Evolutionary conservation across 306 rosid genomes (phyloP), one percentile per base, ranked within the genome.

Genomic region (Quercus cerris): DNA sequence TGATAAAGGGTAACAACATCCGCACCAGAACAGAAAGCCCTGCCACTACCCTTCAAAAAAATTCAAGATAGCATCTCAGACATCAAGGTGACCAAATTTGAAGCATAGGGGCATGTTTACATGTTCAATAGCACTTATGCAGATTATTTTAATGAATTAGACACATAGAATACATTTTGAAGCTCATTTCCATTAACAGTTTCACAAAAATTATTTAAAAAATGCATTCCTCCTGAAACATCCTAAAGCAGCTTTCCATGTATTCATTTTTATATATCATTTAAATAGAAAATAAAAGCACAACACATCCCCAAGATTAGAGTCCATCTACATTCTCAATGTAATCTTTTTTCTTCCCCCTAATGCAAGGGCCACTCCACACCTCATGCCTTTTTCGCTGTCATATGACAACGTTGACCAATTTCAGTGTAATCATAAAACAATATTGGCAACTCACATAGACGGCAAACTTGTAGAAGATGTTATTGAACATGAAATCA

Each of bases 1-100:
- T 89, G 89, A 88, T 88, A 85, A 67, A 93, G 92, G 74, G 86
- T 82, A 73, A 90, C 94, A 79, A 87, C 97, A 87, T 96, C 97
- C 25, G 83, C 87, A 51, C 99, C 98, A 38, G 98, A 86, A 85
- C 97, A 93, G 85, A 96, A 93, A 56, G 98, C 94, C 87, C 83
- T 86, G 86, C 99, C 99, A 73, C 84, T 89, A 89, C 92, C 97
- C 98, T 93, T 86, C 88, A 84, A 81, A 89, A 49, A 55, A 75
- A 66, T 78, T 70, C 71, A 78, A 75, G 62, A 81, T 12, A 81
- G 51, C 78, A 80, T 77, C 75, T 87, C 79, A 89, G 80, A 31
- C 72, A 88, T 79, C 56, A 76, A 80, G 64, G 52, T 41, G 23
- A 71, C 22, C 67, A 78, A 84, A 31, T 58, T 66, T 49, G 35